Conservation (phyloP, 1,284 basidiomycete genomes). For the Pholiota adiposa region DNA sequence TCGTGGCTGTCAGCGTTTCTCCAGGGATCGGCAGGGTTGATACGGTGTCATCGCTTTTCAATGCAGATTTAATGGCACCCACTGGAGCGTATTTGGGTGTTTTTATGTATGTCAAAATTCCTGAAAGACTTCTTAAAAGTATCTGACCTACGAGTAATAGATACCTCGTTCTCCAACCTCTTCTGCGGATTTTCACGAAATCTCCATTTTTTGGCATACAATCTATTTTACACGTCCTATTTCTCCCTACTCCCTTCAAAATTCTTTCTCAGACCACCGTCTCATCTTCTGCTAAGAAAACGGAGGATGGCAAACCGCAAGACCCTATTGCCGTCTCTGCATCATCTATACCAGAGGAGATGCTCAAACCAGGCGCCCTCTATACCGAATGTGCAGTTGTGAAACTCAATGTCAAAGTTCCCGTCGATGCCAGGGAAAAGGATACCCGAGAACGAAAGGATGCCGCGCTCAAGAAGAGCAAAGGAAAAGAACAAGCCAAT, state of each 20-base stretch:
- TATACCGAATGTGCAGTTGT: constrained; percentile 76
- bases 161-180: constrained; percentile 62
- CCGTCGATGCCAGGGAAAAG: constrained; percentile 28
- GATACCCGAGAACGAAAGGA: constrained; percentile 16
- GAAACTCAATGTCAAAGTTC: constrained; percentile 45
- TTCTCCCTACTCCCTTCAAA: constrained; percentile 78
- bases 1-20: constrained; percentile 70
- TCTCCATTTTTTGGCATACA: constrained; percentile 60
- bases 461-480: constrained; percentile 9
- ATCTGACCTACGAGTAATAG: constrained; percentile 34
- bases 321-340: constrained; percentile 13
- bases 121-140: constrained; percentile 4
- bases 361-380: constrained; percentile 74
- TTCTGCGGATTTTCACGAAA: constrained; percentile 68
- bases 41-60: constrained; percentile 60
- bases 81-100: constrained; percentile 44
- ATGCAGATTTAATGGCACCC: constrained; percentile 43
- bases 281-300: constrained; percentile 19
- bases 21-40: constrained; percentile 75
- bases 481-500: constrained; percentile 30
- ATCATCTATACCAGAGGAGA: constrained; percentile 49
- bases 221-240: constrained; percentile 70
- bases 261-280: constrained; percentile 38
- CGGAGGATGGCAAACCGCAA: not conserved
- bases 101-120: constrained; percentile 42